Evolutionary conservation across 1,284 basidiomycete species (phyloP).

Genomic region (Microbotryum saponariae): DNA sequence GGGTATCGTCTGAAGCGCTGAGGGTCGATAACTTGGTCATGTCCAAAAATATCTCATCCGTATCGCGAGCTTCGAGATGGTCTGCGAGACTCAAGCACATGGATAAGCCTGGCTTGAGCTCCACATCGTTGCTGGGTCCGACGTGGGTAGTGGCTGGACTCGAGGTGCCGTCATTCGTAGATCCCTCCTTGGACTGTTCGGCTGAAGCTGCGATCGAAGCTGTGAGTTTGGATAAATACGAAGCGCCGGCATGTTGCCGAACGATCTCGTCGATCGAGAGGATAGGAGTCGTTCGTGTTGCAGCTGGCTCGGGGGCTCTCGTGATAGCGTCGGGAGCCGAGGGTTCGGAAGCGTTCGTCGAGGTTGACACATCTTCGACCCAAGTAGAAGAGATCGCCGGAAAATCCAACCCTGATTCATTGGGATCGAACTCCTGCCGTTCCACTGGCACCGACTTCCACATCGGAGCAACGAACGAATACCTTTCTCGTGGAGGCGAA

Average conservation of each 20-base stretch:
- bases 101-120: conserved; percentile 1
- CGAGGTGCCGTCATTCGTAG: not conserved
- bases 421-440: too few relatives aligned
- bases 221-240: conserved; percentile 29
- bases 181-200: conserved; percentile 31
- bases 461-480: too few relatives aligned
- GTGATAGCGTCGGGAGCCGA: too few relatives aligned
- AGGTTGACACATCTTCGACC: too few relatives aligned
- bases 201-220: conserved; percentile 2
- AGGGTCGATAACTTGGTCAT: not conserved
- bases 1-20: not conserved
- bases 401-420: too few relatives aligned
- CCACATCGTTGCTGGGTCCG: not conserved
- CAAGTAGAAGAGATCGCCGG: too few relatives aligned
- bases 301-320: too few relatives aligned
- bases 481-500: too few relatives aligned
- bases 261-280: conserved; percentile 45
- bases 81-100: not conserved
- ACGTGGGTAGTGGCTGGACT: not conserved
- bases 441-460: too few relatives aligned
- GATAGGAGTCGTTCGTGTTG: conserved; percentile 13
- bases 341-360: too few relatives aligned
- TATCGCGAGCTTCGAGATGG: not conserved
- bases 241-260: conserved; percentile 38
- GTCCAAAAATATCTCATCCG: not conserved